Evolutionary conservation across 139 green algal genomes (phyloP).

Genomic region (Raphidocelis subcapitata): DNA sequence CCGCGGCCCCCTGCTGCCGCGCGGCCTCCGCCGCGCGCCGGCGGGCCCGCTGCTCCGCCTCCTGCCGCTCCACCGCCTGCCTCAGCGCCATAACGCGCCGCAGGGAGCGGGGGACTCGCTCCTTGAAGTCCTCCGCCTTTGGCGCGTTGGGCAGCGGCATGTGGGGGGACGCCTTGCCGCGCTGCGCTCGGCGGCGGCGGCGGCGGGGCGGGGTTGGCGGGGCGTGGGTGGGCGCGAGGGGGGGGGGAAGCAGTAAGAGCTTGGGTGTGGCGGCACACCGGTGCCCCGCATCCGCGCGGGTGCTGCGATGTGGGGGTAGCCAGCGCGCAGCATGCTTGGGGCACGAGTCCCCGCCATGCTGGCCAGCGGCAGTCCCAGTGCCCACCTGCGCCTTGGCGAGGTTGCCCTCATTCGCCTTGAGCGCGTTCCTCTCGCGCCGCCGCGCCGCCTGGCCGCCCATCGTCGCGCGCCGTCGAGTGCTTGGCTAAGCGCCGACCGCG

Average conservation of each 20-base stretch:
- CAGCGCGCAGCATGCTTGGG: no score
- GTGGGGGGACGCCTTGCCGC: background rate
- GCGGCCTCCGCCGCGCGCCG: background rate
- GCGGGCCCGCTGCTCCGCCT: background rate
- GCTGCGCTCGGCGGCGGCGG: background rate
- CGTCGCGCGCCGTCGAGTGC: slow-evolving; percentile 1
- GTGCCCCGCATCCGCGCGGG: no score
- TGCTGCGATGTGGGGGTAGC: no score
- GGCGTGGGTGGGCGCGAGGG: no score
- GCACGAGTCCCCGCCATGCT: no score
- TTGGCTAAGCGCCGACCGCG: no score
- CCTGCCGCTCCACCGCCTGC: background rate
- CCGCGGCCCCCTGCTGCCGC: background rate
- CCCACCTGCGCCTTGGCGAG: slow-evolving; percentile 12
- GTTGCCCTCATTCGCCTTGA: slow-evolving; percentile 26
- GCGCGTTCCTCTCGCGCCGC: slow-evolving; percentile 1
- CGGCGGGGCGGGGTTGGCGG: no score
- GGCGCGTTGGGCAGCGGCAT: slow-evolving; percentile 24
- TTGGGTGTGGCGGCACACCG: no score
- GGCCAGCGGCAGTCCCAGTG: background rate
- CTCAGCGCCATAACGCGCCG: slow-evolving; percentile 11
- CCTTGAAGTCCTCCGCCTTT: slow-evolving; percentile 14
- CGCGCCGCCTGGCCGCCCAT: slow-evolving; percentile 11
- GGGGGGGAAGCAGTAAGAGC: no score
- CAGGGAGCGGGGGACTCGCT: slow-evolving; percentile 24